Conservation (phyloP, 164 flowering plant genomes). For the Annona cherimola region DNA sequence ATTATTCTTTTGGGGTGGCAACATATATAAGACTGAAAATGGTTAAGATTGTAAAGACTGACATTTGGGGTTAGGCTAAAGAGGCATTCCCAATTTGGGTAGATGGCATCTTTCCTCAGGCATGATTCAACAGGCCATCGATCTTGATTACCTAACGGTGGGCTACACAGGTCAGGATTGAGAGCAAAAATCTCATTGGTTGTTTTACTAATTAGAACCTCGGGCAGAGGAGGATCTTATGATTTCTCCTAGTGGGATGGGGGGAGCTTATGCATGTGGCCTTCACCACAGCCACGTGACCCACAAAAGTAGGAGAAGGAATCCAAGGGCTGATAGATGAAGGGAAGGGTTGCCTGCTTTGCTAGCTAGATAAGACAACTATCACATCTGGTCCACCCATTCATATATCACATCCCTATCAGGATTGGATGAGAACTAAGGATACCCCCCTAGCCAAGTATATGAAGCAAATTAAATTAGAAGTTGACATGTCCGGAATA, state of each 20-base stretch:
- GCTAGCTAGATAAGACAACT: too few species aligned
- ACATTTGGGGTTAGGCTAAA: too few species aligned
- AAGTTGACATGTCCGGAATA: too few species aligned
- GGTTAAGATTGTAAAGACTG: too few species aligned
- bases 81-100: neutral
- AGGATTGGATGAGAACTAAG: too few species aligned
- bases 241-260: neutral
- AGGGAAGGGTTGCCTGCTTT: neutral
- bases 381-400: too few species aligned
- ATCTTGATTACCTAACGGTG: neutral
- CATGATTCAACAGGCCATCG: neutral
- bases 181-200: neutral
- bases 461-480: too few species aligned
- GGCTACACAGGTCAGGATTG: neutral
- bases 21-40: too few species aligned
- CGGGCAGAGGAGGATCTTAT: neutral
- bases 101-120: neutral
- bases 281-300: neutral
- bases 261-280: neutral
- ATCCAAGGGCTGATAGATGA: neutral
- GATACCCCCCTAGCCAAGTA: too few species aligned
- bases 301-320: neutral
- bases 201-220: neutral
- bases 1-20: too few species aligned
- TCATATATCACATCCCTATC: too few species aligned